phyloP scores from a whole-genome alignment of 2,329 filamentous ascomycete genomes.

The Colletotrichum euphorbiae region DNA sequence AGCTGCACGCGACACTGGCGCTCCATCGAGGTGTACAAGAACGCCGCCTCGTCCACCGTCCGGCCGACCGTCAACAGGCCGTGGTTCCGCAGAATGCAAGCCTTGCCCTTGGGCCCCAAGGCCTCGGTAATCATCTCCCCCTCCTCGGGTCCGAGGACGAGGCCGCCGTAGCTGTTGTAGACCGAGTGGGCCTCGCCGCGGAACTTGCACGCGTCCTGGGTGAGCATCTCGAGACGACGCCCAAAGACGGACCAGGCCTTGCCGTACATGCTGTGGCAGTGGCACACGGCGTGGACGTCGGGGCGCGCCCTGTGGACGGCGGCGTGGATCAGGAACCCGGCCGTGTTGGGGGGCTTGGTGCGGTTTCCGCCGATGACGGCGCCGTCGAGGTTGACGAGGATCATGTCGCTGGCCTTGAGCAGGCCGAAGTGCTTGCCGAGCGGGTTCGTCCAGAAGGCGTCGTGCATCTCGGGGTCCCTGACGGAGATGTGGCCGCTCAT shows the following conservation, averaged over 20 bases:
- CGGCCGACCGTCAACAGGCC: constrained; percentile 75
- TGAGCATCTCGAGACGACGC: constrained; percentile 74
- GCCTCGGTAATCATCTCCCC: constrained; percentile 71
- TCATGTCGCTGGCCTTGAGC: constrained; percentile 75
- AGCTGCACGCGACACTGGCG: constrained; percentile 75
- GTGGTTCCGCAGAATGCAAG: constrained; percentile 76
- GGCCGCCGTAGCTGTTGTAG: constrained; percentile 66
- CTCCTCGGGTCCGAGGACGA: constrained; percentile 70
- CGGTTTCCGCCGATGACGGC: constrained; percentile 73
- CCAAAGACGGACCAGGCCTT: constrained; percentile 76
- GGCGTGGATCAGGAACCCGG: constrained; percentile 77
- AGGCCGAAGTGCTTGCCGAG: constrained; percentile 74
- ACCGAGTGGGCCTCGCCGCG: constrained; percentile 71
- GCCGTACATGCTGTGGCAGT: constrained; percentile 73
- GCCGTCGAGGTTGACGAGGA: constrained; percentile 71
- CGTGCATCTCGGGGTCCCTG: constrained; percentile 69
- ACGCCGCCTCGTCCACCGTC: constrained; percentile 80
- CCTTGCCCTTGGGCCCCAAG: constrained; percentile 68
- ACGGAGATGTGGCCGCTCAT: constrained; percentile 76
- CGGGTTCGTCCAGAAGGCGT: constrained; percentile 77
- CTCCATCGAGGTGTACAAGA: constrained; percentile 75
- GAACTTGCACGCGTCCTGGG: constrained; percentile 73
- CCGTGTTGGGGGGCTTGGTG: constrained; percentile 71
- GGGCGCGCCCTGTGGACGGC: constrained; percentile 74
- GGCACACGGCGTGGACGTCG: constrained; percentile 75